Base-by-base conservation (phyloP, 495 filamentous ascomycete species). In the Hypoxylon cercidicola region DNA sequence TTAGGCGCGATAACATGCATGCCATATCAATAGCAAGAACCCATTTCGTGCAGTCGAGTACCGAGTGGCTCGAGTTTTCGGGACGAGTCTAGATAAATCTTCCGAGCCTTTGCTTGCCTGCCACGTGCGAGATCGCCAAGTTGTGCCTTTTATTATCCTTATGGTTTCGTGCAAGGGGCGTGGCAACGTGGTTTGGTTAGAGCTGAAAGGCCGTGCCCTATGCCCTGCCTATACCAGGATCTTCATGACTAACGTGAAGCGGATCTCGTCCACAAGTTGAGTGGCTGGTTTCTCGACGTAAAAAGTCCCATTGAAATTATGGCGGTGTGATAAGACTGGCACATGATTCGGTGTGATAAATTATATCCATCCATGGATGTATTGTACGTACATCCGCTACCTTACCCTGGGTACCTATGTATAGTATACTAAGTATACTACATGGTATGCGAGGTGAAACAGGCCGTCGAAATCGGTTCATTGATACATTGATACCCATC, bases 111-210 rank as follows among this genome's bases (percentile, higher is more conserved):
- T 68, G 50, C 64, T 62, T 63, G 59, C 40, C 53, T 21, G 64
- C 59, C 64, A 68, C 64, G 64, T 68, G 64, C 62, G 64, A 60
- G 64, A 68, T 68, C 59, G 64, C 64, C 59, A 55, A 63, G 55
- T 53, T 30, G 23, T 23, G 18, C 13, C 49, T 51, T 49, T 49
- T 32, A 4, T 32, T 32, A 32, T 32, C 30, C 41, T n/a, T 63
- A n/a, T 39, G 13, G n/a, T 40, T 48, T 39, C 18, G 18, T 53
- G 34, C 32, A 15, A 53, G 25, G 50, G 23, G 23, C 23, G 2
- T 25, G 23, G 23, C 48, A 51, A 21, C 30, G 48, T 35, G n/a
- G n/a, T 20, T 16, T 56, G 23, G 23, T 2, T 2, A 5, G 5
- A 25, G 45, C 30, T 32, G 30, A 32, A 28, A 59, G 41, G 37